phyloP scores from a whole-genome alignment of 2,329 filamentous ascomycete genomes.

The Sordariomycetes sp. region DNA sequence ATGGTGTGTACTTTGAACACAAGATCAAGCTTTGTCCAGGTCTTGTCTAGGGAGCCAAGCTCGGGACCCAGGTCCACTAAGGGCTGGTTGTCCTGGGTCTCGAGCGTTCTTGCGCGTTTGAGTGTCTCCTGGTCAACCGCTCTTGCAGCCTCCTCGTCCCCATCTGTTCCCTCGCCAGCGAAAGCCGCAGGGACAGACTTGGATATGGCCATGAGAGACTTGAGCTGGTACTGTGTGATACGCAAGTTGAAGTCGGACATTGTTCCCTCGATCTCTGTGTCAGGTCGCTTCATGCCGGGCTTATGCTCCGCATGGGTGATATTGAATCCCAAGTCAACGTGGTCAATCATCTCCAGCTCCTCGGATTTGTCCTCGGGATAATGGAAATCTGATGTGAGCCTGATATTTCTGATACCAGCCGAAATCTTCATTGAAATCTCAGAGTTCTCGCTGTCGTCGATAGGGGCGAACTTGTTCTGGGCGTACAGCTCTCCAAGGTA shows the following conservation, averaged over 20 bases:
- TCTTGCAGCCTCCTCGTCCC: constrained; percentile 64
- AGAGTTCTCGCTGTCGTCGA: constrained; percentile 67
- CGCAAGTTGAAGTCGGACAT: constrained; percentile 91
- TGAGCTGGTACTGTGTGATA: constrained; percentile 84
- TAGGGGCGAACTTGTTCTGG: constrained; percentile 80
- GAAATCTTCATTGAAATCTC: constrained; percentile 82
- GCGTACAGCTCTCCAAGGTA: constrained; percentile 97
- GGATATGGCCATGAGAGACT: constrained; percentile 80
- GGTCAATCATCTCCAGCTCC: constrained; percentile 92
- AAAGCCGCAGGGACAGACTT: constrained; percentile 84
- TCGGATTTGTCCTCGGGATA: constrained; percentile 65
- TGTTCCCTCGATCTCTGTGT: constrained; percentile 81
- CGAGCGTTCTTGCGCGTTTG: constrained; percentile 35
- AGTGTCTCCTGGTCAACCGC: constrained; percentile 56
- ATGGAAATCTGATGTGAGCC: constrained; percentile 81
- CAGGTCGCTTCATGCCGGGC: constrained; percentile 66
- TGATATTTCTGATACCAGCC: constrained; percentile 85
- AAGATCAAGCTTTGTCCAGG: constrained; percentile 90
- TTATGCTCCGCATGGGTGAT: constrained; percentile 88
- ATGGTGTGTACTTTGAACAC: constrained; percentile 84
- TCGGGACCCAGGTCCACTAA: constrained; percentile 58
- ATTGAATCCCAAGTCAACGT: constrained; percentile 88
- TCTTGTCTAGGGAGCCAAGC: constrained; percentile 55
- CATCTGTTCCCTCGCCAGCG: constrained; percentile 54
- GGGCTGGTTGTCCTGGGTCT: constrained; percentile 25